Evolutionary conservation across 2,329 filamentous ascomycete genomes (phyloP).

Genomic region (Penicillium sp.): DNA sequence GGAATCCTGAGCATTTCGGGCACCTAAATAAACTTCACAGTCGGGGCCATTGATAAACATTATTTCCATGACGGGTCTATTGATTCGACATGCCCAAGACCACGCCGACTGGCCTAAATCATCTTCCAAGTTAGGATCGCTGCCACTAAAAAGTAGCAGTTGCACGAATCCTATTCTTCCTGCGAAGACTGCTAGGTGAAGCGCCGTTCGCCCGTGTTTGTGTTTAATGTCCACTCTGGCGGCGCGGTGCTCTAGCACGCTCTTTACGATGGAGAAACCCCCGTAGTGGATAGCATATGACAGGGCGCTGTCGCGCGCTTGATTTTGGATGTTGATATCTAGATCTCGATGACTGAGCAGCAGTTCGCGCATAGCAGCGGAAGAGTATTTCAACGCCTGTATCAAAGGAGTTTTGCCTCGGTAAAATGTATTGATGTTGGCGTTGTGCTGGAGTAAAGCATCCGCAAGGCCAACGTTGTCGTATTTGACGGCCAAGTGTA

Average conservation of each 20-base stretch:
- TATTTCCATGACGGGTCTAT: no score
- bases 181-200: neutral
- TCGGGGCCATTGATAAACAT: neutral
- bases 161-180: neutral
- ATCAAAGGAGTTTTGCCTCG: conserved; percentile 1
- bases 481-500: no score
- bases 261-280: no score
- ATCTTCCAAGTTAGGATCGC: neutral
- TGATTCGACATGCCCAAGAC: neutral
- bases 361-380: neutral
- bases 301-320: neutral
- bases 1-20: neutral
- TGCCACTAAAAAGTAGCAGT: neutral
- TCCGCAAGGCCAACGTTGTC: no score
- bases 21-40: neutral
- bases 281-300: no score
- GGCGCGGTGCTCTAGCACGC: neutral
- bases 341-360: neutral
- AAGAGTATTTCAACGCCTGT: conserved; percentile 1
- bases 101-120: neutral
- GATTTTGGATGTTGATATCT: conserved; percentile 4
- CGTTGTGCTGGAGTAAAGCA: no score
- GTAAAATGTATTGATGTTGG: no score
- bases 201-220: neutral
- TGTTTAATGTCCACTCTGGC: no score